A percentile compares a stretch with the other conserved stretches of the same genome.
phyloP scores from a whole-genome alignment of 1,284 basidiomycete genomes.

The Naganishia liquefaciens region DNA sequence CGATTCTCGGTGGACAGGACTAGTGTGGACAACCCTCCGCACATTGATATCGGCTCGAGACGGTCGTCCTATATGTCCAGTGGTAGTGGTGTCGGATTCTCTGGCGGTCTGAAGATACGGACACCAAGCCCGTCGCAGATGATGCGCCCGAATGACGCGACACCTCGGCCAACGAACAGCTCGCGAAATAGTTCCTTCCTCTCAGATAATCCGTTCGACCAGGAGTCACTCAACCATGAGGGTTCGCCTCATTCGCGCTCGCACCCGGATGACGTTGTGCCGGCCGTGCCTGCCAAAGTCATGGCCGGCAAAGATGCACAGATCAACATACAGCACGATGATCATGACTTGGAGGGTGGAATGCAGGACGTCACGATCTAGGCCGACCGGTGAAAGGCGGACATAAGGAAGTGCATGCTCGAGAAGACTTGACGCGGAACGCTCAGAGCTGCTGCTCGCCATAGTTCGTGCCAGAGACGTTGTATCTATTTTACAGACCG shows the following conservation, averaged over 20 bases:
- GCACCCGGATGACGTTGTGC: slow-evolving; percentile 2
- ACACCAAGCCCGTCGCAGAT: slow-evolving; percentile 22
- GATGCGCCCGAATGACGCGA: slow-evolving; percentile 10
- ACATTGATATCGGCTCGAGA: slow-evolving; percentile 2
- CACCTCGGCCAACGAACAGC: slow-evolving; percentile 8
- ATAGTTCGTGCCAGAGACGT: no score
- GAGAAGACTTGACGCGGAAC: neutral
- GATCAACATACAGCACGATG: slow-evolving; percentile 9
- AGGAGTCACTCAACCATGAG: neutral
- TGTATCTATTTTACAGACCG: no score
- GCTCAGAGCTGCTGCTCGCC: no score
- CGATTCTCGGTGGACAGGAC: slow-evolving; percentile 11
- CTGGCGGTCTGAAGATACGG: slow-evolving; percentile 9
- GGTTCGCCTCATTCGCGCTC: neutral
- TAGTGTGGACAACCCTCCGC: slow-evolving; percentile 9
- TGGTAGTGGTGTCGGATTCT: neutral
- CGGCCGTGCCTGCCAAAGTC: neutral
- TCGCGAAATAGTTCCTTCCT: slow-evolving; percentile 14
- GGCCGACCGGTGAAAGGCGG: neutral
- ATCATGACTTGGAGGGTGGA: slow-evolving; percentile 3
- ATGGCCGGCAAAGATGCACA: neutral
- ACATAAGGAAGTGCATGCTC: neutral
- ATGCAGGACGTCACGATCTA: slow-evolving; percentile 23
- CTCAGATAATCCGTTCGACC: slow-evolving; percentile 7
- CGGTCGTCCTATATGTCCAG: slow-evolving; percentile 9